Conservation (phyloP, 306 rosid species). For the Cucurbita maxima region DNA sequence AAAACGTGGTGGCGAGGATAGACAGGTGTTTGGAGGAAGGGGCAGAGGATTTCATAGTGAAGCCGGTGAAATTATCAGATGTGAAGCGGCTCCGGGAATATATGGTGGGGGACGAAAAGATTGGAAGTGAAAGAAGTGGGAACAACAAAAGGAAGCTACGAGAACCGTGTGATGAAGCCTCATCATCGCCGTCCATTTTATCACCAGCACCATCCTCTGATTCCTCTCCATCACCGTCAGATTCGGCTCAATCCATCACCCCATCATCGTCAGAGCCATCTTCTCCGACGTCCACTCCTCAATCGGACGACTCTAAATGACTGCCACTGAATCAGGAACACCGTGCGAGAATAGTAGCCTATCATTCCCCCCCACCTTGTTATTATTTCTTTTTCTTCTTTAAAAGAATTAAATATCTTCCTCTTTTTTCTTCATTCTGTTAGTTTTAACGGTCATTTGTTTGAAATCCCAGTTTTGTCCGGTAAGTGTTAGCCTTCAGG, state of each 20-base stretch:
- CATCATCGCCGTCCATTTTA: constrained; percentile 44
- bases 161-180: constrained; percentile 30
- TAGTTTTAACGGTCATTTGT: constrained; percentile 49
- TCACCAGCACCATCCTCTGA: constrained; percentile 22
- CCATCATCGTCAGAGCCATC: constrained; percentile 27
- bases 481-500: not conserved
- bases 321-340: constrained; percentile 19
- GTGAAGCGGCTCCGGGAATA: constrained; percentile 53
- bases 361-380: not conserved
- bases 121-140: constrained; percentile 12
- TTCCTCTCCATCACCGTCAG: constrained; percentile 18
- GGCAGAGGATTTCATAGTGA: constrained; percentile 90
- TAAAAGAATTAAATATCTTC: not conserved
- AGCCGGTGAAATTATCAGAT: constrained; percentile 84
- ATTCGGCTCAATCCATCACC: not conserved
- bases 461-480: constrained; percentile 17
- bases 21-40: constrained; percentile 97
- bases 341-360: not conserved
- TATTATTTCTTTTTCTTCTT: not conserved
- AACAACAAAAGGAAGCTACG: constrained; percentile 53
- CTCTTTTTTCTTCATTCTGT: constrained; percentile 23
- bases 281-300: constrained; percentile 46
- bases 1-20: constrained; percentile 76
- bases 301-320: constrained; percentile 67
- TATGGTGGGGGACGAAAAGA: constrained; percentile 33